Evolutionary conservation across 306 rosid genomes (phyloP), one percentile per base, ranked within the genome.

Genomic region (Vicia villosa): DNA sequence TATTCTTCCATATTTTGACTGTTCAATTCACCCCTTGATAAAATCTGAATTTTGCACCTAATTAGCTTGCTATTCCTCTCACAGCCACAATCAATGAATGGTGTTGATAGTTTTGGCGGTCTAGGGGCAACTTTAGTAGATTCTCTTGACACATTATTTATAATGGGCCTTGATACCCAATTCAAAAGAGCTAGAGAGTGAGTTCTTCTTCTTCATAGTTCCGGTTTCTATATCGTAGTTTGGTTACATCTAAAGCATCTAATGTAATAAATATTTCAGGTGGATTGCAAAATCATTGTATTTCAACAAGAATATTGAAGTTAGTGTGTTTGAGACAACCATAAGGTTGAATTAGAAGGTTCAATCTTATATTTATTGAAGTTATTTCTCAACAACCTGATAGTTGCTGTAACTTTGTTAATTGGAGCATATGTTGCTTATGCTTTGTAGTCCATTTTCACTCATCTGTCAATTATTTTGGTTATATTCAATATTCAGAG

Each of bases 251-350:
- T 7, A 49, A 58, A 77, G 58, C 26, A 74, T 65, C 76, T 77
- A 43, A 74, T 20, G 17, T 49, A 21, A 41, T 69, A 57, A 49
- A 66, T 80, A n/a, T 65, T 82, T 82, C 89, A 87, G 91, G 79
- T 87, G 91, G 89, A 66, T 86, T 74, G 91, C 80, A 45, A 16
- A 69, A 36, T 84, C 87, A 17, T 77, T 86, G 61, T 24, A 72
- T 75, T 84, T 84, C 74, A 51, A 77, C 79, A 82, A 82, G 86
- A 64, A 82, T 64, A 61, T 68, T 3, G 87, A 84, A 77, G 85
- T 85, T 62, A 86, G 91, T 69, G 91, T 86, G 67, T 86, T 86
- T 47, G 91, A 86, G 88, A 86, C 91, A 86, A 86, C 83, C 91
- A 84, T 86, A 79, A 86, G 91, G 91, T 86, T 82, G 87, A 81